phyloP scores from a whole-genome alignment of 148 eudicot species.

The Dianthus caryophyllus region DNA sequence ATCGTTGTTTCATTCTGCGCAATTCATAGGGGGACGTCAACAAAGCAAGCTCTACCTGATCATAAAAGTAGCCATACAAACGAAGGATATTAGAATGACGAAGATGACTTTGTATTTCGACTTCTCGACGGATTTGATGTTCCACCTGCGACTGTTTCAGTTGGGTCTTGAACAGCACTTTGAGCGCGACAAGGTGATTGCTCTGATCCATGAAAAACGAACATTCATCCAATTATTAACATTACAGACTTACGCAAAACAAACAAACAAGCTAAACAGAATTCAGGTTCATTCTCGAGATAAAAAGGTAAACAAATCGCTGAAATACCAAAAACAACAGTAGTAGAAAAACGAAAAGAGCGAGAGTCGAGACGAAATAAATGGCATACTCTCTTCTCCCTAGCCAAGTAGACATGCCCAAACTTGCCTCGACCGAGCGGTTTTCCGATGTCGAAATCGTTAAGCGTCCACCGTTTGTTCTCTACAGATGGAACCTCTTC shows the following conservation, averaged over 20 bases:
- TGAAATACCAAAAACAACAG: too few relatives aligned
- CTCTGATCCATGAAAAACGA: conserved; percentile 50
- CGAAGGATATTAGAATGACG: conserved; percentile 88
- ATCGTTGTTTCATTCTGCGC: background rate
- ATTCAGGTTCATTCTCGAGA: background rate
- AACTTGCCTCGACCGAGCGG: conserved; percentile 99
- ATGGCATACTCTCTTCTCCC: conserved; percentile 79
- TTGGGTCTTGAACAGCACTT: conserved; percentile 85
- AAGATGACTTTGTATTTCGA: conserved; percentile 96
- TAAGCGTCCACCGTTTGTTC: conserved; percentile 80
- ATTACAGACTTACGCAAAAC: background rate
- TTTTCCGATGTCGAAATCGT: conserved; percentile 90
- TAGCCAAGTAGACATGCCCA: conserved; percentile 88
- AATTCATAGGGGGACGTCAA: background rate
- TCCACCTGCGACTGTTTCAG: conserved; percentile 93
- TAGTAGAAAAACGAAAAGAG: too few relatives aligned
- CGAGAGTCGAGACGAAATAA: conserved; percentile 10
- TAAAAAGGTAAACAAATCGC: too few relatives aligned
- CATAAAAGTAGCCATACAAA: conserved; percentile 94
- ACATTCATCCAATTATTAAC: background rate
- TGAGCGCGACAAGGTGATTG: conserved; percentile 85
- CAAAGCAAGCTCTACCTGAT: conserved; percentile 50
- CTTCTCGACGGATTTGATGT: conserved; percentile 95
- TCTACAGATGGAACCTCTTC: conserved; percentile 55
- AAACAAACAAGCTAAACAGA: background rate